Base-by-base conservation (phyloP, 768 basidiomycete species). In the Mycena venus region DNA sequence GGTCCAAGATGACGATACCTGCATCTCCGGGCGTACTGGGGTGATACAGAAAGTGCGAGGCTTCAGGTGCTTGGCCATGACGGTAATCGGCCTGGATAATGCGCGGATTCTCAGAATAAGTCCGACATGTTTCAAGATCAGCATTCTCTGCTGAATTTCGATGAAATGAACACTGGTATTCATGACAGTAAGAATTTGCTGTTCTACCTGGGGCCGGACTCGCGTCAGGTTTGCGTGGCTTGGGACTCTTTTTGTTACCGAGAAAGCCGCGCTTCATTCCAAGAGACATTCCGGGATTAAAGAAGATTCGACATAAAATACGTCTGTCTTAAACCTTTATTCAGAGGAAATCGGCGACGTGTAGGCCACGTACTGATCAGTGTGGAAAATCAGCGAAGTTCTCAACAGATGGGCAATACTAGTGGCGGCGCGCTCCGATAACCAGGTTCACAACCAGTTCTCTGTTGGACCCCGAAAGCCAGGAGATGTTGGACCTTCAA, bases 191-290 rank as follows among this genome's bases (percentile, higher is more conserved):
- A n/a, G 51, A 4, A 53, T n/a, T 19, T n/a, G 17, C 17, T 17
- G 29, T 27, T 19, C 47, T 65, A 49, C 63, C 70, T 65, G 31
- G 42, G 42, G 58, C 42, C 6, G 55, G n/a, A 27, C 64, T 59
- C 25, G 25, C 9, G 14, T 32, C 34, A 34, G 2, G 32, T 19
- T 31, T 21, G n/a, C 14, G 51, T 42, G 62, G 0, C 36, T 38
- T 51, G 36, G 69, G 27, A 25, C 14, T 25, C n/a, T 72, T 65
- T 31, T 65, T 72, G 32, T 25, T 63, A 27, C 32, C 25, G 17
- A 72, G 63, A 65, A 72, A 72, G 25, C 70, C 70, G 32, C 70
- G 70, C 42, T 72, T 72, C 63, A 72, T 58, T 58, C 70, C 55
- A 4, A 64, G 62, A 36, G 55, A 51, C 58, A 59, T 68, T 67